Conservation (phyloP, 208 protist species). For the Trypanosoma platydactyli region DNA sequence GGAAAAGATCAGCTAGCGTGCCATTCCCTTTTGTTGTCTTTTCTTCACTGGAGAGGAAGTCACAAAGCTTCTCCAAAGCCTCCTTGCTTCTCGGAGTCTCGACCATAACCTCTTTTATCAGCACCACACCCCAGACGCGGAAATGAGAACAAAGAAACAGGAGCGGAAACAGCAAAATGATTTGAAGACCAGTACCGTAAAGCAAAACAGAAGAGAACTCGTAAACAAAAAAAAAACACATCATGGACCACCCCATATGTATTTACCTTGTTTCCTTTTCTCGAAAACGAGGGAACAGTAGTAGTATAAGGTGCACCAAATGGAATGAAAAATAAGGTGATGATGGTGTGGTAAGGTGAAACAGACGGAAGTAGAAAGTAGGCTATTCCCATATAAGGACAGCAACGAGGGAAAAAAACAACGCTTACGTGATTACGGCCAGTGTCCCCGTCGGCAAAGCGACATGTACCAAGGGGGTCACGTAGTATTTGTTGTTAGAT, state of each 20-base stretch:
- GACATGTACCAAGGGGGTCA: slow-evolving; percentile 65
- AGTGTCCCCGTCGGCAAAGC: slow-evolving; percentile 42
- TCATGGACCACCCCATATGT: too few relatives aligned
- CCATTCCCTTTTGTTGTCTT: slow-evolving; percentile 14
- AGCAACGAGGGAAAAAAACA: neutral
- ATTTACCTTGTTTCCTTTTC: too few relatives aligned
- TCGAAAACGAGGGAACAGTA: too few relatives aligned
- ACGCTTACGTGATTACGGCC: slow-evolving; percentile 31
- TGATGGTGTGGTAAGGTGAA: too few relatives aligned
- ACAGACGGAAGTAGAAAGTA: too few relatives aligned
- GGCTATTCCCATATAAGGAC: too few relatives aligned
- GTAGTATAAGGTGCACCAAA: too few relatives aligned
- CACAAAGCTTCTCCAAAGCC: slow-evolving; percentile 57
- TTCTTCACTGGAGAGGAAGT: slow-evolving; percentile 42
- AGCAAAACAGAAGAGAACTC: too few relatives aligned
- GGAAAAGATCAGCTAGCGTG: slow-evolving; percentile 45
- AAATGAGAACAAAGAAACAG: slow-evolving; percentile 5
- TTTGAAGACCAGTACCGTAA: neutral
- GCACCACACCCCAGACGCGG: slow-evolving; percentile 8
- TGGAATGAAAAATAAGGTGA: too few relatives aligned
- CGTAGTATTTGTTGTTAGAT: slow-evolving; percentile 49
- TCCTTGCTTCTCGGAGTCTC: slow-evolving; percentile 48
- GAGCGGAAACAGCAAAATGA: neutral
- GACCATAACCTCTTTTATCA: slow-evolving; percentile 28
- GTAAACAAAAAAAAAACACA: too few relatives aligned